These are phyloP conservation scores for Diutina ranongensis DNA, from an alignment of 1,139 yeast species.

Conservation along the genomic window DNA sequence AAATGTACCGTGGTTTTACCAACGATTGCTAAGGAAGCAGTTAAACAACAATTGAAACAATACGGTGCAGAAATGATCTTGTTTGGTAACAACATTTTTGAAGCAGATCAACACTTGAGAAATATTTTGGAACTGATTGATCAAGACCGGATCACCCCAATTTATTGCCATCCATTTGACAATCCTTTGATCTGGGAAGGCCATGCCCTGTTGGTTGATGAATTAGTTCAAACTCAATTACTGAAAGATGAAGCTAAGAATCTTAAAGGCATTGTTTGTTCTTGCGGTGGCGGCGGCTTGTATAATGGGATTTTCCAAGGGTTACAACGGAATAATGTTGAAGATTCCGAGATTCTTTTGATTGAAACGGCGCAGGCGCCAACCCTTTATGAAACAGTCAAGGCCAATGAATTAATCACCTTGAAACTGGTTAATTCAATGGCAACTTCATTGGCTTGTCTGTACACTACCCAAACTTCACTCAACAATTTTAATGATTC, in stretches of 20 bases:
- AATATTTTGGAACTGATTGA: conserved; percentile 13
- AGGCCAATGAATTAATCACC: conserved; percentile 17
- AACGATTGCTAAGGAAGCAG: conserved; percentile 15
- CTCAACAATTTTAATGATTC: conserved; percentile 15
- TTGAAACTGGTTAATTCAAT: conserved; percentile 21
- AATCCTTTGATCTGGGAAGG: conserved; percentile 30
- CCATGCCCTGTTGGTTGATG: conserved; percentile 25
- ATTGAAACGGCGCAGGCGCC: conserved; percentile 32
- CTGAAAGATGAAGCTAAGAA: conserved; percentile 12
- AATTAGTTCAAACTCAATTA: conserved; percentile 16
- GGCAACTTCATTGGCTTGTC: conserved; percentile 31
- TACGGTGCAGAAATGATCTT: conserved; percentile 22
- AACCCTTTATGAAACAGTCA: conserved; percentile 23
- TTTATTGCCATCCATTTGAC: conserved; percentile 34
- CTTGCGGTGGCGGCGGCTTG: conserved; percentile 34
- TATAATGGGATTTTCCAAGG: conserved; percentile 29
- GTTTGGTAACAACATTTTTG: conserved; percentile 25
- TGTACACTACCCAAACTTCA: conserved; percentile 22
- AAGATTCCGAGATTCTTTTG: conserved; percentile 15
- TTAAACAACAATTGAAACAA: conserved; percentile 15
- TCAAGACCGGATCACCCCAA: conserved; percentile 12
- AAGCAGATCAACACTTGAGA: conserved; percentile 24
- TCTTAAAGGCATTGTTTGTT: conserved; percentile 26
- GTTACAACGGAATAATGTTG: conserved; percentile 12
- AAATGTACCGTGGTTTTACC: conserved; percentile 33